Conservation (phyloP, 768 basidiomycete genomes). For the Trametes meyenii region DNA sequence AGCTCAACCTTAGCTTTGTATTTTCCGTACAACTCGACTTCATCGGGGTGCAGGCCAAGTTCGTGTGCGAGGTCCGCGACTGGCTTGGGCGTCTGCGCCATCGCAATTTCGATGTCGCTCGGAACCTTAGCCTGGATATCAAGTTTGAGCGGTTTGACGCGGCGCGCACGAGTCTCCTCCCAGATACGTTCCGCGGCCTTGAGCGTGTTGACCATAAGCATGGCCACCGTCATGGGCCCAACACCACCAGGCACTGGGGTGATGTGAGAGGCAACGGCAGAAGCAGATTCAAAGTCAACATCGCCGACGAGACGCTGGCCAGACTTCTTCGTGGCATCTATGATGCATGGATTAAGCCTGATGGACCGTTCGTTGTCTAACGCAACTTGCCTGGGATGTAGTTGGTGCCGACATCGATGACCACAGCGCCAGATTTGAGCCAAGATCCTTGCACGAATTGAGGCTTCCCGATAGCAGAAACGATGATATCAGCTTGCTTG, state of each 20-base stretch:
- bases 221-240: conserved; percentile 99
- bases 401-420: conserved; percentile 98
- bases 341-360: background rate
- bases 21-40: conserved; percentile 92
- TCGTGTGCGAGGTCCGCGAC: conserved; percentile 82
- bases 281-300: conserved; percentile 84
- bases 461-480: conserved; percentile 95
- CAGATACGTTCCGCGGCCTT: conserved; percentile 82
- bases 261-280: conserved; percentile 80
- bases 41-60: conserved; percentile 82
- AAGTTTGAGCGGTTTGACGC: conserved; percentile 78
- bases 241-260: conserved; percentile 99
- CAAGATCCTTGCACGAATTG: conserved; percentile 91
- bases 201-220: conserved; percentile 95
- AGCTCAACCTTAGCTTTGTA: conserved; percentile 98
- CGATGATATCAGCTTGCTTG: conserved; percentile 84
- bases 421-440: conserved; percentile 93
- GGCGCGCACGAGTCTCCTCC: conserved; percentile 64
- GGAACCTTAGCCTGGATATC: conserved; percentile 86
- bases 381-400: conserved; percentile 76
- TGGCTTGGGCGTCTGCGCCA: conserved; percentile 92
- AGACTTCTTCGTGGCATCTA: conserved; percentile 89
- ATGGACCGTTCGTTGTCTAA: too few species aligned
- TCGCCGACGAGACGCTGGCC: conserved; percentile 97
- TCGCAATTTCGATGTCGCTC: conserved; percentile 94